Evolutionary conservation across 1,139 yeast species (phyloP).

Genomic region (Geotrichum reessii): DNA sequence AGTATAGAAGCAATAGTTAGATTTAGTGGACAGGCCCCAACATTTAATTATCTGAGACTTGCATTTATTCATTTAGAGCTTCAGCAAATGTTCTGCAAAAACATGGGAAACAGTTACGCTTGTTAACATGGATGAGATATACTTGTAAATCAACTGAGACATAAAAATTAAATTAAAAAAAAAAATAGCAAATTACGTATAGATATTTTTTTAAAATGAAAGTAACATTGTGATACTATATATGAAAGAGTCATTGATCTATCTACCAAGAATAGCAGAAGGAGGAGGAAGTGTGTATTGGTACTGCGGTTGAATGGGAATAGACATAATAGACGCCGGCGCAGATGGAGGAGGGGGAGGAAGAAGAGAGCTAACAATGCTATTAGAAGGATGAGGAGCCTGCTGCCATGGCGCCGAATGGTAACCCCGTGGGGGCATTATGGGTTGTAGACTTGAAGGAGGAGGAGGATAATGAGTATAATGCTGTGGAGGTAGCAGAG

Average conservation of each 20-base stretch:
- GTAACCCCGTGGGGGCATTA: conserved; percentile 4
- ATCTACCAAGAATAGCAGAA: conserved; percentile 13
- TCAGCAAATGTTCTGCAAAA: no score
- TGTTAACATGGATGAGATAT: background rate
- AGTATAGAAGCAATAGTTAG: no score
- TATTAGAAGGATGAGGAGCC: background rate
- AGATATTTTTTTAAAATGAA: background rate
- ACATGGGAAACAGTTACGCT: no score
- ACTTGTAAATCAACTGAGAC: background rate
- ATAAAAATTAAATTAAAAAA: background rate
- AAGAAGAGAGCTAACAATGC: background rate
- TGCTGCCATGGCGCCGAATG: conserved; percentile 11
- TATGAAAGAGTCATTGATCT: background rate
- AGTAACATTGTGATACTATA: background rate
- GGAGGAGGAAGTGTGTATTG: conserved; percentile 12
- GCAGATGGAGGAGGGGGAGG: conserved; percentile 13
- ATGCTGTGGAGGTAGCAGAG: background rate
- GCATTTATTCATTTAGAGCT: no score
- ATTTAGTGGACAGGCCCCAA: no score
- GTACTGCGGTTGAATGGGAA: conserved; percentile 4
- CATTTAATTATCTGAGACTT: no score
- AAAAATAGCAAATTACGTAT: background rate
- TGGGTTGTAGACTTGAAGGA: background rate
- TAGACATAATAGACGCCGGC: background rate
- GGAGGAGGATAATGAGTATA: conserved; percentile 6